Percentiles rank a stretch among this genome's conserved stretches.
Conservation (phyloP, 768 basidiomycete genomes). For the Amylocystis lapponica region DNA sequence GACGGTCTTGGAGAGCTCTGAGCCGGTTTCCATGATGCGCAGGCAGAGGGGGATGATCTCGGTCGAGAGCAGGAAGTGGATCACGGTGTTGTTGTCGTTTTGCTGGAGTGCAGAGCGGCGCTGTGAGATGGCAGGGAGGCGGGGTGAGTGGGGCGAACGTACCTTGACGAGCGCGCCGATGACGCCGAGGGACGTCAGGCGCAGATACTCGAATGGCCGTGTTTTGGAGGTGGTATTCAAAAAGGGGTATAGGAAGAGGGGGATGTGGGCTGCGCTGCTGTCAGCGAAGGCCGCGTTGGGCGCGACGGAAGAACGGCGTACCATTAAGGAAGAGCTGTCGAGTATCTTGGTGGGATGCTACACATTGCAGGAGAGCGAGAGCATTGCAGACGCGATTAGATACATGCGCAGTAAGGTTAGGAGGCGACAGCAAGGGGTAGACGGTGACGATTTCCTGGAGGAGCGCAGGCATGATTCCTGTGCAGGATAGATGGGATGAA, state of each 20-base stretch:
- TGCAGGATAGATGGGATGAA: neutral
- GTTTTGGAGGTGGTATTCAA: conserved; percentile 99
- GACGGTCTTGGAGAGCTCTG: conserved; percentile 96
- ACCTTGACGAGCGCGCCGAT: conserved; percentile 99
- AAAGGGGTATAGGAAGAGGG: conserved; percentile 93
- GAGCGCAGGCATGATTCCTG: conserved; percentile 96
- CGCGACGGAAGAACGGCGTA: conserved; percentile 28
- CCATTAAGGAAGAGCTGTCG: conserved; percentile 93
- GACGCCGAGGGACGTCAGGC: conserved; percentile 98
- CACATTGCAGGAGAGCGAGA: conserved; percentile 94
- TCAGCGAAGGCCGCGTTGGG: neutral
- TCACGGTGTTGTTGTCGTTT: conserved; percentile 99
- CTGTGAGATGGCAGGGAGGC: neutral
- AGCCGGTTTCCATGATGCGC: conserved; percentile 99
- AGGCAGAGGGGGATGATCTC: conserved; percentile 99
- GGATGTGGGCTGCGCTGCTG: conserved; percentile 85
- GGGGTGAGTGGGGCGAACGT: too few relatives aligned
- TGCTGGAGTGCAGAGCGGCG: too few relatives aligned
- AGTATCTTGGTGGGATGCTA: conserved; percentile 95
- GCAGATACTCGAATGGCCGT: conserved; percentile 97
- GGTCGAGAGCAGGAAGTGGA: conserved; percentile 97
- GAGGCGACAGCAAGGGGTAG: conserved; percentile 92
- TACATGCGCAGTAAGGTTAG: conserved; percentile 93
- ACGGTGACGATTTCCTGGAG: conserved; percentile 98
- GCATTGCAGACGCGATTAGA: conserved; percentile 99